These are phyloP conservation scores for Marasmius oreades DNA, from an alignment of 1,284 basidiomycete genomes.

Conservation along the genomic window DNA sequence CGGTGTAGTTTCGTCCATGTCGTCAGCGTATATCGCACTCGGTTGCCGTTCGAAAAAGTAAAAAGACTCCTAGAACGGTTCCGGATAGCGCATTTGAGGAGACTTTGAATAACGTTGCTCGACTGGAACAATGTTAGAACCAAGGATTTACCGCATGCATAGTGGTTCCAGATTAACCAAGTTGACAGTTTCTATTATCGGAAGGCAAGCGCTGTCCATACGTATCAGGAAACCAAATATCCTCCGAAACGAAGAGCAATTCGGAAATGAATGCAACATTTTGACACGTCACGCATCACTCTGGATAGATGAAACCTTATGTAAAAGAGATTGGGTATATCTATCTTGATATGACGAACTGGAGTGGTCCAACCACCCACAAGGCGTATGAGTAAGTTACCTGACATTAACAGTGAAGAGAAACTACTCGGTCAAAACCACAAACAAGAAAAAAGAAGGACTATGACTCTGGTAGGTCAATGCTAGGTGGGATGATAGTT, in stretches of 20 bases:
- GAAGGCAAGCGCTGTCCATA: too few species aligned
- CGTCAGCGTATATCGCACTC: not conserved
- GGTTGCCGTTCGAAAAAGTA: not conserved
- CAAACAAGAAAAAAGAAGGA: not conserved
- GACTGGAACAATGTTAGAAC: too few species aligned
- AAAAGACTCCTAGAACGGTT: not conserved
- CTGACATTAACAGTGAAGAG: not conserved
- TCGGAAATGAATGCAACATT: too few species aligned
- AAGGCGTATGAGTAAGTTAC: not conserved
- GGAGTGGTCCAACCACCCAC: not conserved
- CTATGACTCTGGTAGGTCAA: not conserved
- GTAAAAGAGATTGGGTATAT: not conserved
- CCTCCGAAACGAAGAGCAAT: too few species aligned
- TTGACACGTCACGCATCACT: too few species aligned
- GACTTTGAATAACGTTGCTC: not conserved
- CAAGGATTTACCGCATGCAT: too few species aligned
- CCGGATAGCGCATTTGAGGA: not conserved
- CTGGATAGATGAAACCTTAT: too few species aligned
- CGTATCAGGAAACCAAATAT: too few species aligned
- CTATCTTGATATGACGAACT: not conserved
- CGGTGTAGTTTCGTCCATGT: not conserved
- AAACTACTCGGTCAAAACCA: not conserved
- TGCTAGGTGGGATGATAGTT: slow-evolving; percentile 1
- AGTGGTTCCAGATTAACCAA: too few species aligned
- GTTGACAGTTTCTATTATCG: too few species aligned